A percentile compares a stretch with the other conserved stretches of the same genome.
These are phyloP conservation scores for Brettanomyces bruxellensis DNA, from an alignment of 805 yeast genomes.

Conservation along the genomic window DNA sequence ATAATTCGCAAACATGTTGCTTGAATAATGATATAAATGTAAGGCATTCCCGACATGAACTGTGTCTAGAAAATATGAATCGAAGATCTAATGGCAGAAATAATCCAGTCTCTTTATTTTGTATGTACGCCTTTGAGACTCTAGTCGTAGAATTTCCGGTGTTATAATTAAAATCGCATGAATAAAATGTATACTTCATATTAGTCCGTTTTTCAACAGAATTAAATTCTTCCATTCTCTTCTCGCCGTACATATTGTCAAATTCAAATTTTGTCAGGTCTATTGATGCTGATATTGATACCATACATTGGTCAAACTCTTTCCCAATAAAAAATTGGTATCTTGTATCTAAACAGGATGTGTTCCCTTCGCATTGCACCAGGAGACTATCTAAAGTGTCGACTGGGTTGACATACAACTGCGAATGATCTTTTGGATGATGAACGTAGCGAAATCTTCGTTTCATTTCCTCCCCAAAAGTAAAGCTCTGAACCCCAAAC, in stretches of 20 bases:
- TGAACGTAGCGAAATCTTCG: neutral
- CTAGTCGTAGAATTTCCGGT: too few species aligned
- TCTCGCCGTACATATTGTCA: conserved; percentile 1
- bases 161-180: neutral
- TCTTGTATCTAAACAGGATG: neutral
- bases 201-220: neutral
- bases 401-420: conserved; percentile 3
- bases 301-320: neutral
- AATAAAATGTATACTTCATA: neutral
- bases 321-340: conserved; percentile 1
- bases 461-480: neutral
- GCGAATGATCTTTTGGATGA: neutral
- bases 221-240: neutral
- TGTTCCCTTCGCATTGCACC: neutral
- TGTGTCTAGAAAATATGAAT: conserved; percentile 13
- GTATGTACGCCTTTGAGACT: neutral
- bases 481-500: conserved; percentile 1
- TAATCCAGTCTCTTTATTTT: neutral
- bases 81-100: conserved; percentile 6
- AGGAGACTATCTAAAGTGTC: conserved; percentile 1
- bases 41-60: conserved; percentile 9
- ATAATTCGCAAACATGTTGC: conserved; percentile 6
- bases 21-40: conserved; percentile 8
- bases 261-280: conserved; percentile 7
- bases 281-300: conserved; percentile 7